These are phyloP conservation scores for Melanogaster broomeanus DNA, from an alignment of 768 basidiomycete genomes.

Conservation along the genomic window DNA sequence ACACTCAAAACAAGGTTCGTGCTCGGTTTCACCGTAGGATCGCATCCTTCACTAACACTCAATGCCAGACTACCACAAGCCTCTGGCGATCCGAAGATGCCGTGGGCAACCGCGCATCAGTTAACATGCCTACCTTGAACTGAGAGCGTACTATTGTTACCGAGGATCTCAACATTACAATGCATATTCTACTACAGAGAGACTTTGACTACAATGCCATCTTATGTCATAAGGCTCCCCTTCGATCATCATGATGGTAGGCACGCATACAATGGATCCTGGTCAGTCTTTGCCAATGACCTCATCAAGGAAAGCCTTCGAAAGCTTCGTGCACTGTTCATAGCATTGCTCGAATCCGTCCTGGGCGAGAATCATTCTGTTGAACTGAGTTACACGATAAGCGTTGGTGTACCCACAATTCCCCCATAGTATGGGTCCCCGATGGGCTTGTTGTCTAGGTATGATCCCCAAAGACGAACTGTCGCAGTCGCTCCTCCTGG, in stretches of 20 bases:
- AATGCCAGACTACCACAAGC: slow-evolving; percentile 78
- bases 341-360: slow-evolving; percentile 78
- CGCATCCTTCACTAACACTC: slow-evolving; percentile 6
- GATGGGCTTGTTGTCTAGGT: slow-evolving; percentile 68
- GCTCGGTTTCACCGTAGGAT: background rate
- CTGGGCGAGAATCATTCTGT: slow-evolving; percentile 33
- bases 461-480: slow-evolving; percentile 81
- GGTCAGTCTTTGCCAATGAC: slow-evolving; percentile 39
- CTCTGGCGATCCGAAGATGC: slow-evolving; percentile 92
- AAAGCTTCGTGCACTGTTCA: slow-evolving; percentile 70
- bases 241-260: too few species aligned
- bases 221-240: background rate
- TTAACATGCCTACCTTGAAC: slow-evolving; percentile 82
- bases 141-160: slow-evolving; percentile 8
- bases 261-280: too few species aligned
- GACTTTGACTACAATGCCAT: background rate
- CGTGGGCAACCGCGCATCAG: slow-evolving; percentile 74
- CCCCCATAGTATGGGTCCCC: slow-evolving; percentile 86
- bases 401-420: slow-evolving; percentile 41
- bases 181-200: slow-evolving; percentile 5
- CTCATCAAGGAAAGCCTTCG: slow-evolving; percentile 79
- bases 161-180: slow-evolving; percentile 5
- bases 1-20: slow-evolving; percentile 87
- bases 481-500: slow-evolving; percentile 59
- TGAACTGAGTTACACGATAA: slow-evolving; percentile 2